A percentile compares a stretch with the other conserved stretches of the same genome.
Evolutionary conservation across 176 grass and related monocot genomes (phyloP).

Genomic region (Tuctoria greenei): DNA sequence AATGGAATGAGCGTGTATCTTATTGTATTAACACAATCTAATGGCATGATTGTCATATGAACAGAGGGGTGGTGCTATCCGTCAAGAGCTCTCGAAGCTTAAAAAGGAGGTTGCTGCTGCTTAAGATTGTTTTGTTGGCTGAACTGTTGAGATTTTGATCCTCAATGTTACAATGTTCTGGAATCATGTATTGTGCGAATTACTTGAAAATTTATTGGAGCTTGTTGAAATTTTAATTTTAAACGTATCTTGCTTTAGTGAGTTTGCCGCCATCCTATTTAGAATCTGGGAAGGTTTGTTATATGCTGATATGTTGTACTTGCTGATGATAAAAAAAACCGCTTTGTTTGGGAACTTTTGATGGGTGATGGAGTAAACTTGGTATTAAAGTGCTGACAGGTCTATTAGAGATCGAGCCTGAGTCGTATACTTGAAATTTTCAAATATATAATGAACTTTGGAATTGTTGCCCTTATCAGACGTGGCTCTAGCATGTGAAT

Average conservation of each 20-base stretch:
- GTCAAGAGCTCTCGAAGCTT: constrained; percentile 76
- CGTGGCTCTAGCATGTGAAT: too few relatives aligned
- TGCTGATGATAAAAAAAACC: too few relatives aligned
- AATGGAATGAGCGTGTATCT: too few relatives aligned
- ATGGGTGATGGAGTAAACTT: too few relatives aligned
- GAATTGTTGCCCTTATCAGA: too few relatives aligned
- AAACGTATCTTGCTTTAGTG: constrained; percentile 17
- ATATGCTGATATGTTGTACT: neutral
- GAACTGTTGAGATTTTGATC: constrained; percentile 28
- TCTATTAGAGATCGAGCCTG: too few relatives aligned
- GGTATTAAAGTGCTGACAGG: too few relatives aligned
- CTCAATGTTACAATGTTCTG: neutral
- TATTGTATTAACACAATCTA: too few relatives aligned
- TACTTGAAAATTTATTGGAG: neutral
- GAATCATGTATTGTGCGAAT: neutral
- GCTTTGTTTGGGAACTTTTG: too few relatives aligned
- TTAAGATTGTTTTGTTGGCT: constrained; percentile 29
- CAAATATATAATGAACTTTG: too few relatives aligned
- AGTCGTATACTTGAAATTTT: too few relatives aligned
- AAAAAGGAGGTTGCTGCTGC: constrained; percentile 58
- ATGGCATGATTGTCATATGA: neutral
- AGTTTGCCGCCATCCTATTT: constrained; percentile 3
- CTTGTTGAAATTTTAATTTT: constrained; percentile 13
- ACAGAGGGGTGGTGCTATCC: constrained; percentile 78
- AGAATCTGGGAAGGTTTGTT: neutral